These are phyloP conservation scores for Amylocarpus encephaloides DNA, from an alignment of 2,329 filamentous ascomycete species.

Conservation along the genomic window DNA sequence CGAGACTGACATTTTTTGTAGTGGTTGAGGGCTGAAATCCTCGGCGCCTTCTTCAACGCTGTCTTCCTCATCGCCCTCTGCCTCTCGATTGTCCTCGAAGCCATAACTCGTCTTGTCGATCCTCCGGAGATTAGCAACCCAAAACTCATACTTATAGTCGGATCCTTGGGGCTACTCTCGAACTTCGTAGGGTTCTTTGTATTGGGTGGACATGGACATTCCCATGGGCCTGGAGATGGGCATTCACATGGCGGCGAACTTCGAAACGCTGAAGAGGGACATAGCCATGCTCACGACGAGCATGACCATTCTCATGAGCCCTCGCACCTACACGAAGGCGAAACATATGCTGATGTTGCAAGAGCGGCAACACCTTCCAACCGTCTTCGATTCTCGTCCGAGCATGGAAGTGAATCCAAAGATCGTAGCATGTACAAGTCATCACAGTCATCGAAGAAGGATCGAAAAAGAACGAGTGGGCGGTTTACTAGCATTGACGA, in stretches of 20 bases:
- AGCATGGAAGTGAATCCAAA: constrained; percentile 23
- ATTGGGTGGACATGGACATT: constrained; percentile 88
- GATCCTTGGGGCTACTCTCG: constrained; percentile 75
- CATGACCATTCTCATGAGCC: constrained; percentile 39
- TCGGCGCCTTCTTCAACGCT: constrained; percentile 93
- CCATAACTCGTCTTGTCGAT: constrained; percentile 84
- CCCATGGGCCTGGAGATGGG: constrained; percentile 51
- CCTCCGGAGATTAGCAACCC: constrained; percentile 83
- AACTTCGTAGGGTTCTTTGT: constrained; percentile 86
- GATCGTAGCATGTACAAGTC: constrained; percentile 8
- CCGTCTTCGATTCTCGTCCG: constrained; percentile 27
- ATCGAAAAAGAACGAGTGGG: constrained; percentile 32
- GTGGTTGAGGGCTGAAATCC: constrained; percentile 96
- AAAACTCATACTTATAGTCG: constrained; percentile 81
- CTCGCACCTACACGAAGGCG: constrained; percentile 51
- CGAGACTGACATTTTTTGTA: constrained; percentile 34
- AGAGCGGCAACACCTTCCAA: constrained; percentile 35
- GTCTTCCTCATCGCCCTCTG: constrained; percentile 96
- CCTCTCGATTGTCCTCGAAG: constrained; percentile 93
- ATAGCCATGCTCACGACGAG: constrained; percentile 36
- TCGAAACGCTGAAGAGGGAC: constrained; percentile 42
- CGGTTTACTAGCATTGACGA: constrained; percentile 62
- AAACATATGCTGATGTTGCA: constrained; percentile 57
- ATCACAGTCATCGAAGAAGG: constrained; percentile 15
- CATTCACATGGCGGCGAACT: constrained; percentile 6